A percentile compares a stretch with the other conserved stretches of the same genome.
These are phyloP conservation scores for Arxiozyma bovina DNA, from an alignment of 1,139 yeast genomes.

Conservation along the genomic window DNA sequence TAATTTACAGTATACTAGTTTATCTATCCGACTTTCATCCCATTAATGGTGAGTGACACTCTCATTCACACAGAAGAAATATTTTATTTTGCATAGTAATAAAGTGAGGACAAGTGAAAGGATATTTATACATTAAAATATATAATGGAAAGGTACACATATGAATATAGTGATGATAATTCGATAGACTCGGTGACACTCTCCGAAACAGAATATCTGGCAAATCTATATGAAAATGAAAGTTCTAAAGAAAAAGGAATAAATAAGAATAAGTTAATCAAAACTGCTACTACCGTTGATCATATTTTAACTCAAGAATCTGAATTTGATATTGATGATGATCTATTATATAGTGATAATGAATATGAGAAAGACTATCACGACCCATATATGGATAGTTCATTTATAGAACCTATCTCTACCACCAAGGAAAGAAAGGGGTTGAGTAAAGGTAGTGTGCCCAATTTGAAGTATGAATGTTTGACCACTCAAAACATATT, in stretches of 20 bases:
- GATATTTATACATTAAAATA: background rate
- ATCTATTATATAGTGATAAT: slow-evolving; percentile 21
- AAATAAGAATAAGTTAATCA: background rate
- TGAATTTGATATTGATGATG: slow-evolving; percentile 25
- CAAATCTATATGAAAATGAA: background rate
- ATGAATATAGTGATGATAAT: slow-evolving; percentile 1
- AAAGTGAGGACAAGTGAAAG: background rate
- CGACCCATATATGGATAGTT: slow-evolving; percentile 18
- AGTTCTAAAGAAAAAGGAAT: background rate
- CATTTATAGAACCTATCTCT: slow-evolving; percentile 7
- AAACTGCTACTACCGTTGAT: background rate
- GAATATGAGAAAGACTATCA: slow-evolving; percentile 17
- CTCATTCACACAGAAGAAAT: too few species aligned
- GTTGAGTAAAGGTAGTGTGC: slow-evolving; percentile 18
- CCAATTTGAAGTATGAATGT: slow-evolving; percentile 25
- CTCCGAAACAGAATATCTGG: background rate
- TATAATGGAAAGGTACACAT: background rate
- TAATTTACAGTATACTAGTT: too few species aligned
- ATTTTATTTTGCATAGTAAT: too few species aligned
- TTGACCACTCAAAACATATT: slow-evolving; percentile 26
- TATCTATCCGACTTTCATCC: too few species aligned
- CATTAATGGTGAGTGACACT: too few species aligned
- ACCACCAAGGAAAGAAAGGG: slow-evolving; percentile 6
- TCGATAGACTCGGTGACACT: background rate
- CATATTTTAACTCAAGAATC: slow-evolving; percentile 14